Evolutionary conservation across 2,329 filamentous ascomycete genomes (phyloP).

Genomic region (Fusarium sulawesiense): DNA sequence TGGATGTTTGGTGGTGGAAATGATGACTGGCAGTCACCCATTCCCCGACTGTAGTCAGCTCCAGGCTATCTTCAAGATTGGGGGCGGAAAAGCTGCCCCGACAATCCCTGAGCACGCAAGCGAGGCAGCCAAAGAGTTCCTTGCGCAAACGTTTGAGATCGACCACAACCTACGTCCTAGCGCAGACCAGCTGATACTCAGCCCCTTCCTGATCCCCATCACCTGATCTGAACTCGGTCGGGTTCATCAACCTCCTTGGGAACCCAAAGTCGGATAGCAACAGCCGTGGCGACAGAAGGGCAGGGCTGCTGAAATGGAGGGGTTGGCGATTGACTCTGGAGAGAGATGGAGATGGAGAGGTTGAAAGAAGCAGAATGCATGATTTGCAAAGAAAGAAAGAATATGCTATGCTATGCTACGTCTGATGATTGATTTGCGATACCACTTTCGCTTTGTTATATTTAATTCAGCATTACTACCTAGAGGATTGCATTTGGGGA

Average conservation of each 20-base stretch:
- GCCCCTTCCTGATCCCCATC: constrained; percentile 82
- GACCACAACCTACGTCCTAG: constrained; percentile 92
- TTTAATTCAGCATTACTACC: constrained; percentile 19
- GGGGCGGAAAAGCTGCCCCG: constrained; percentile 85
- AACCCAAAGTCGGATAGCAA: constrained; percentile 8
- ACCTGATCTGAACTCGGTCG: constrained; percentile 51
- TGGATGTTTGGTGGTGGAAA: constrained; percentile 96
- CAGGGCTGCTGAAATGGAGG: not conserved
- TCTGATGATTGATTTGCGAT: constrained; percentile 42
- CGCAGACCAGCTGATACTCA: constrained; percentile 88
- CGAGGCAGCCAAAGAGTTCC: constrained; percentile 83
- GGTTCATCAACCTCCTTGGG: constrained; percentile 1
- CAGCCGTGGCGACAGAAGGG: not conserved
- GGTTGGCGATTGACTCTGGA: constrained; percentile 11
- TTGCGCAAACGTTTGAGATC: constrained; percentile 92
- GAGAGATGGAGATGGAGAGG: not conserved
- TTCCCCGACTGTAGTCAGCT: constrained; percentile 98
- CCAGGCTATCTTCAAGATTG: constrained; percentile 99
- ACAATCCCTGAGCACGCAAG: constrained; percentile 89
- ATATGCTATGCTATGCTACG: constrained; percentile 28
- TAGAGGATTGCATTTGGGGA: constrained; percentile 35
- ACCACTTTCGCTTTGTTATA: constrained; percentile 42
- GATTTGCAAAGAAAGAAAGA: constrained; percentile 20
- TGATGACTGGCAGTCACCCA: constrained; percentile 97
- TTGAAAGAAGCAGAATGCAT: constrained; percentile 22